Evolutionary conservation across 2,329 filamentous ascomycete species (phyloP).

Genomic region (Colletotrichum orchidophilum): DNA sequence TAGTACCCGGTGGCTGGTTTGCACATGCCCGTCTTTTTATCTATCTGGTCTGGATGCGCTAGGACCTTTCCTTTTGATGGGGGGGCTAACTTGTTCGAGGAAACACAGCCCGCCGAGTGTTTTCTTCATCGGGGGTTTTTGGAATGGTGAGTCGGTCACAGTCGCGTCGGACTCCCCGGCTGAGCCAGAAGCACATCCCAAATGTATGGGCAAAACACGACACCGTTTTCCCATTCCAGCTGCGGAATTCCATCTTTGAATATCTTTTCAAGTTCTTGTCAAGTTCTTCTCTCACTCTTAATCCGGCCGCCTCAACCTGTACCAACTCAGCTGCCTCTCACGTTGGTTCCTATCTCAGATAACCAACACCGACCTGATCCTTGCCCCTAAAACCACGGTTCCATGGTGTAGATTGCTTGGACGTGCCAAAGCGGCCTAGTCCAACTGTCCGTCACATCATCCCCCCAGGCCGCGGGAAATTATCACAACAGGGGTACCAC

Average conservation of each 20-base stretch:
- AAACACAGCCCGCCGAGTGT: slow-evolving; percentile 7
- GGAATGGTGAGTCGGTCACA: not conserved
- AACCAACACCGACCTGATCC: slow-evolving; percentile 4
- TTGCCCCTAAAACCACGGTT: slow-evolving; percentile 11
- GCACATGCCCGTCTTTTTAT: slow-evolving; percentile 2
- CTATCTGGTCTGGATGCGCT: not conserved
- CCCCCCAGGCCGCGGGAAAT: slow-evolving; percentile 28
- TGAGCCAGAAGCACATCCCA: not conserved
- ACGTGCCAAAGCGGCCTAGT: slow-evolving; percentile 33
- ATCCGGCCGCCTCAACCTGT: not conserved
- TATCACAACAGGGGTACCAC: slow-evolving; percentile 33
- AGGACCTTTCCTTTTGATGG: not conserved
- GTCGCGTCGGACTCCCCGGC: not conserved
- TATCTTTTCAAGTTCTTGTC: not conserved
- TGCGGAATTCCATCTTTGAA: not conserved
- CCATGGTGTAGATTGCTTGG: slow-evolving; percentile 29
- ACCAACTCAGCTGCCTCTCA: not conserved
- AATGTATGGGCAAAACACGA: not conserved
- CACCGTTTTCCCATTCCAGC: not conserved
- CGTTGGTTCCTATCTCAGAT: not conserved
- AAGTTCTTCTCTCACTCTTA: not conserved
- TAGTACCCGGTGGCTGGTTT: slow-evolving; percentile 4
- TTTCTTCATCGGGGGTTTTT: not conserved
- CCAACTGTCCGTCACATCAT: slow-evolving; percentile 28
- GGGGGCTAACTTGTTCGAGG: slow-evolving; percentile 10